Percentiles rank a stretch among this genome's conserved stretches.
Conservation (phyloP, 768 basidiomycete genomes). For the Hysterangium stoloniferum region DNA sequence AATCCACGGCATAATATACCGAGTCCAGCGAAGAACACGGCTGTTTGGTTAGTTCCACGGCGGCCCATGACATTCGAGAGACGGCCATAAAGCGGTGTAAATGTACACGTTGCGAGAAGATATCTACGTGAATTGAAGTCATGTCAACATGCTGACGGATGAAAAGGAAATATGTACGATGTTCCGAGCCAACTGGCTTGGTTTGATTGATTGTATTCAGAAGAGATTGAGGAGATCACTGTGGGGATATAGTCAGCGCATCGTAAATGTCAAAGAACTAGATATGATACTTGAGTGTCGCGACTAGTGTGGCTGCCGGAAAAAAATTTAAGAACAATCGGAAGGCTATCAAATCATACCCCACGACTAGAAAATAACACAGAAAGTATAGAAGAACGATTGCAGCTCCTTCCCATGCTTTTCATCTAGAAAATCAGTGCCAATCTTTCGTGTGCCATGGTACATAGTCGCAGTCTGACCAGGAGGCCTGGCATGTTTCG, state of each 20-base stretch:
- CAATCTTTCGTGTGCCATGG: no score
- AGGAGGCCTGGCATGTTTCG: no score
- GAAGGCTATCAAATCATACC: no score
- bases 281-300: conserved; percentile 47
- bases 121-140: conserved; percentile 52
- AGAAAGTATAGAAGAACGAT: no score
- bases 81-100: conserved; percentile 77
- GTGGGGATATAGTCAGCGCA: background rate
- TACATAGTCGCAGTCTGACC: no score
- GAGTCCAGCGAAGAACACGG: conserved; percentile 49
- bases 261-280: conserved; percentile 6
- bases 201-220: conserved; percentile 68
- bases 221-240: conserved; percentile 76
- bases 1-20: conserved; percentile 65
- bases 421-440: background rate
- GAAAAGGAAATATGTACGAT: conserved; percentile 43
- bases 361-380: no score
- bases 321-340: no score
- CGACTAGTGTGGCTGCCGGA: conserved; percentile 61
- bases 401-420: no score
- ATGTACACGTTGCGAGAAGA: conserved; percentile 71
- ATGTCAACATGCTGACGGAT: background rate
- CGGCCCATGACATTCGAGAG: conserved; percentile 73
- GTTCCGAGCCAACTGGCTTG: conserved; percentile 83
- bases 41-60: conserved; percentile 57